phyloP scores from a whole-genome alignment of 2,329 filamentous ascomycete species.

The Didymella keratinophila region DNA sequence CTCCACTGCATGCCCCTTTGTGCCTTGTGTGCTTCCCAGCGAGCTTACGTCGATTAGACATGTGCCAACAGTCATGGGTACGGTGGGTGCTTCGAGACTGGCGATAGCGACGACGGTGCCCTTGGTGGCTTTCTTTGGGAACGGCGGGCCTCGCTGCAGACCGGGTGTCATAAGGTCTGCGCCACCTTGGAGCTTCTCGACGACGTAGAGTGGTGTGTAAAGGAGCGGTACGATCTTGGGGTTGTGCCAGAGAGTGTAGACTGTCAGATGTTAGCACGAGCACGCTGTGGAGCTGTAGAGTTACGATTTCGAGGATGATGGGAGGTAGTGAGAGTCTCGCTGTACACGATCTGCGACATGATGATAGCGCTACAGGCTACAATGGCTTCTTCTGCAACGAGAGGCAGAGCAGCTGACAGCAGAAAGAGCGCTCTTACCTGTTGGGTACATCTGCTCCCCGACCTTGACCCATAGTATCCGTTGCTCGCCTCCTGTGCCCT shows the following conservation, averaged over 20 bases:
- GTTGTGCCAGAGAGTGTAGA: conserved; percentile 73
- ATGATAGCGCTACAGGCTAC: no score
- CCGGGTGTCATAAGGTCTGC: conserved; percentile 76
- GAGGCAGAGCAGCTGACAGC: background rate
- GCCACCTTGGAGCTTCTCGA: conserved; percentile 69
- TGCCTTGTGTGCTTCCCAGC: conserved; percentile 64
- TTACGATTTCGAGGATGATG: no score
- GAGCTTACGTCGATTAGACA: conserved; percentile 69
- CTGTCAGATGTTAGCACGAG: conserved; percentile 40
- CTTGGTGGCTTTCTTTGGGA: conserved; percentile 65
- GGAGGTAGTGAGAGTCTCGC: no score
- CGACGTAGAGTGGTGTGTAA: conserved; percentile 68
- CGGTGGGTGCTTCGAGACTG: conserved; percentile 64
- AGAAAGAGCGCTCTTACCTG: conserved; percentile 38
- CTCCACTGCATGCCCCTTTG: conserved; percentile 70
- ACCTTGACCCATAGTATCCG: conserved; percentile 71
- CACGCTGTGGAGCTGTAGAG: no score
- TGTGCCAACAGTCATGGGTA: conserved; percentile 70
- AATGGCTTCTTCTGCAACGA: no score
- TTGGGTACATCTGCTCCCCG: conserved; percentile 64
- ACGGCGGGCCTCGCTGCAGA: conserved; percentile 69
- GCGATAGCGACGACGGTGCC: conserved; percentile 70
- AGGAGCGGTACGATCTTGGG: conserved; percentile 67
- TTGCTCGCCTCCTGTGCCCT: conserved; percentile 61
- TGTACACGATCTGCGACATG: no score